Evolutionary conservation across 495 filamentous ascomycete genomes (phyloP).

Genomic region (Aspergillus indologenus): DNA sequence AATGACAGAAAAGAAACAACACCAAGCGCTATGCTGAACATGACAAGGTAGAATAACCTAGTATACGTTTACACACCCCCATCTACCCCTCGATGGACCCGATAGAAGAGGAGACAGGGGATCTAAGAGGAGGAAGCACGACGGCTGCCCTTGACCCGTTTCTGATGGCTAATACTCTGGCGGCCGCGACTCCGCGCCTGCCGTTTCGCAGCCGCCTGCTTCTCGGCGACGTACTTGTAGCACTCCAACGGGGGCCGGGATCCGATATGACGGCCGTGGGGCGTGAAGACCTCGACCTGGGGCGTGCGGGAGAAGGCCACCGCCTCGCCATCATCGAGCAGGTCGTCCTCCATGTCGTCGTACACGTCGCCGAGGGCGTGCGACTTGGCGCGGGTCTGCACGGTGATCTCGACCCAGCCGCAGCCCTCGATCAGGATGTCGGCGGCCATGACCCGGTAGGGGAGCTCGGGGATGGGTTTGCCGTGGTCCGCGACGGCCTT

Average conservation of each 20-base stretch:
- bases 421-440: constrained; percentile 89
- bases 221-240: constrained; percentile 49
- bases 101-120: no score
- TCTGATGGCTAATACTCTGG: constrained; percentile 26
- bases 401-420: constrained; percentile 88
- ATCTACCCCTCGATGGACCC: no score
- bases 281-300: constrained; percentile 78
- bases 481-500: constrained; percentile 35
- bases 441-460: constrained; percentile 71
- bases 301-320: constrained; percentile 43
- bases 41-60: no score
- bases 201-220: constrained; percentile 34
- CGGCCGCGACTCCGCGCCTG: constrained; percentile 24
- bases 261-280: constrained; percentile 74
- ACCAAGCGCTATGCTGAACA: background rate
- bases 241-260: constrained; percentile 69
- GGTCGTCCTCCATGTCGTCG: background rate
- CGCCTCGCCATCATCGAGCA: constrained; percentile 15
- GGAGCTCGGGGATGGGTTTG: constrained; percentile 46
- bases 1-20: background rate
- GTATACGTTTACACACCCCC: no score
- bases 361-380: background rate
- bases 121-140: background rate
- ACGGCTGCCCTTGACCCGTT: constrained; percentile 9
- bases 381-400: constrained; percentile 65